Percentiles rank a stretch among this genome's conserved stretches.
phyloP scores from a whole-genome alignment of 2,329 filamentous ascomycete genomes.

The Hypomyces perniciosus region DNA sequence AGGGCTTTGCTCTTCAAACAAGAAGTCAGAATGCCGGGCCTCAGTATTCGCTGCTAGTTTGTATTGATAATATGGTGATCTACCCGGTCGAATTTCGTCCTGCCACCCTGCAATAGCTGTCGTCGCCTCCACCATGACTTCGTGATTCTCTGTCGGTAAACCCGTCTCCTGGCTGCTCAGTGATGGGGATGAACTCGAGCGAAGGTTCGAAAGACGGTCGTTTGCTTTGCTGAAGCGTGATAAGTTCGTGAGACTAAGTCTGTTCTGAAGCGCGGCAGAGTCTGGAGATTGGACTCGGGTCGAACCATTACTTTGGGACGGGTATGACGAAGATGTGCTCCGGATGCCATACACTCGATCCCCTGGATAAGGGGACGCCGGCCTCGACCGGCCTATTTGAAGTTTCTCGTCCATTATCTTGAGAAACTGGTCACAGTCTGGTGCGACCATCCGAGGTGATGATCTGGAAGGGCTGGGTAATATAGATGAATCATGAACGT shows the following conservation, averaged over 20 bases:
- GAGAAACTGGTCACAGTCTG: conserved; percentile 14
- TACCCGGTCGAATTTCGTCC: conserved; percentile 15
- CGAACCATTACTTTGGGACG: conserved; percentile 18
- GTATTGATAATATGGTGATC: conserved; percentile 21
- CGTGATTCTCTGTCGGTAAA: conserved; percentile 14
- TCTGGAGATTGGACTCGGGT: conserved; percentile 24
- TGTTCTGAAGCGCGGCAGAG: conserved; percentile 16
- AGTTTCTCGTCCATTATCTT: conserved; percentile 16
- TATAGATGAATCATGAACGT: background rate
- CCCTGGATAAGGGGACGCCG: background rate
- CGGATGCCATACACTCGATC: conserved; percentile 12
- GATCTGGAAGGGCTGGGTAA: conserved; percentile 5
- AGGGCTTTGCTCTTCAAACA: conserved; percentile 14
- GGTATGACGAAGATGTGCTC: conserved; percentile 29
- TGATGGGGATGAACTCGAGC: conserved; percentile 22
- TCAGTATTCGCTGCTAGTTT: conserved; percentile 24
- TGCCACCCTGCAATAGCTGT: conserved; percentile 22
- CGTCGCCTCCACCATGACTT: conserved; percentile 21
- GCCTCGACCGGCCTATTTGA: background rate
- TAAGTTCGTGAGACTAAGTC: conserved; percentile 24
- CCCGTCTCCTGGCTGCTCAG: conserved; percentile 9
- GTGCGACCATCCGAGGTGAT: background rate
- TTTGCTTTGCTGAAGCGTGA: conserved; percentile 24
- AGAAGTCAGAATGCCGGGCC: conserved; percentile 17
- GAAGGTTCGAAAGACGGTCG: conserved; percentile 24